These are phyloP conservation scores for Pleomassaria siparia DNA, from an alignment of 2,329 filamentous ascomycete genomes.

Conservation along the genomic window DNA sequence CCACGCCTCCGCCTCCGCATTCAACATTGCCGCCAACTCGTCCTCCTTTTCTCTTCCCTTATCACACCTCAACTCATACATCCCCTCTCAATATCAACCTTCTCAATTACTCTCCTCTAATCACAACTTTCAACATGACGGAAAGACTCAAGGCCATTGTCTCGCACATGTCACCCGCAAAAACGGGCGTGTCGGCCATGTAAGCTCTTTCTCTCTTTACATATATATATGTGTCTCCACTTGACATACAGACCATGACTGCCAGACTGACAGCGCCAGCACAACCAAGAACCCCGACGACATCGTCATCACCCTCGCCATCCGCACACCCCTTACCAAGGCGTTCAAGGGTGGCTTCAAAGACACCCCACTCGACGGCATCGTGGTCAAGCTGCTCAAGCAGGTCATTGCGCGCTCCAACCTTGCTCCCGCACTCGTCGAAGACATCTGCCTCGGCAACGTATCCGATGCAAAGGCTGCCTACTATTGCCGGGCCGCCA, in stretches of 20 bases:
- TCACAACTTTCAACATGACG: constrained; percentile 43
- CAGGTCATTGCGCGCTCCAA: constrained; percentile 64
- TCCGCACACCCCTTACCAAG: constrained; percentile 87
- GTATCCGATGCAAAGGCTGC: constrained; percentile 83
- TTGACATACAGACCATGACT: constrained; percentile 7
- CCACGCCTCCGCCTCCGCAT: neutral
- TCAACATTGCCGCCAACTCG: neutral
- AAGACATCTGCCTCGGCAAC: constrained; percentile 92
- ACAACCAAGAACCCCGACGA: constrained; percentile 93
- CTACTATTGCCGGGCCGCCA: constrained; percentile 86
- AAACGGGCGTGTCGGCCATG: constrained; percentile 73
- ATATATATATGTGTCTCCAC: neutral
- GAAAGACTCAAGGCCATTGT: constrained; percentile 87
- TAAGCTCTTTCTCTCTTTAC: constrained; percentile 51
- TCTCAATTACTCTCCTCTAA: neutral
- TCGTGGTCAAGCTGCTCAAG: constrained; percentile 81
- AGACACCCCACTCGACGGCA: constrained; percentile 85
- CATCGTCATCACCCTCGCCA: constrained; percentile 90
- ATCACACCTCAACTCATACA: neutral
- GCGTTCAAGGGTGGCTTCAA: constrained; percentile 92
- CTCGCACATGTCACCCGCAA: constrained; percentile 77
- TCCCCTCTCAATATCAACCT: neutral
- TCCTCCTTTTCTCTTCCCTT: neutral
- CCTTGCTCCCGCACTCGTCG: constrained; percentile 76
- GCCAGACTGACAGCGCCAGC: constrained; percentile 54